Base-by-base conservation (phyloP, 2,329 filamentous ascomycete species). In the Emergomyces orientalis region DNA sequence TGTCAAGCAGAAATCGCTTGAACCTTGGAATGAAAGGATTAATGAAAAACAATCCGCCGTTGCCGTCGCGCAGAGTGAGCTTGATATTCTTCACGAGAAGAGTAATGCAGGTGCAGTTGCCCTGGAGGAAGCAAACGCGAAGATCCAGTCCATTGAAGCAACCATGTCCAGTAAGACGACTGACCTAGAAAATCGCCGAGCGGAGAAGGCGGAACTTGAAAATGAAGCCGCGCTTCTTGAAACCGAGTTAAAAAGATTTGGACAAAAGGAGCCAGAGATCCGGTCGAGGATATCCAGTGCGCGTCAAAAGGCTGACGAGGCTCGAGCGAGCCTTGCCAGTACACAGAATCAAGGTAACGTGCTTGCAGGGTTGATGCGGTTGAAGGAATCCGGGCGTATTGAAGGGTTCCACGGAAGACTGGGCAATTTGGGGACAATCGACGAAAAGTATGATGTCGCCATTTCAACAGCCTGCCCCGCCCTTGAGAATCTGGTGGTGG, bases 11-110 rank as follows among this genome's bases (percentile, higher is more conserved):
- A 97, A 95, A 76, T 88, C 90, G 0, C 81, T 99, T 13, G 93
- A 97, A 76, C 94, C 94, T 0, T 99, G 94, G 94, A 92, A 88
- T 69, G 91, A 91, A 67, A 97, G 94, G 77, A 93, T 99, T 78
- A 97, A 94, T 74, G 88, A 96, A 72, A 97, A 96, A 75, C 89
- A 94, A 71, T 97, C 92, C 0, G 86, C 89, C 3, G 95, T 97
- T 68, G 93, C 93, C 3, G 92, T 99, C 13, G 91, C 94, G 1
- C 90, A 96, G 73, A 96, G 91, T 74, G 93, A 99, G 75, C 84
- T 97, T 68, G 88, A 91, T 64, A 97, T 99, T 63, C 82, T 99
- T 8, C 84, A 86, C 49, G 94, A 99, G 73, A 91, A 91, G 72
- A 90, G 90, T 60, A 96, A 91, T 71, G 88, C 93, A 39, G 91